Evolutionary conservation across 2,329 filamentous ascomycete genomes (phyloP).

Genomic region (Basipetospora chlamydospora): DNA sequence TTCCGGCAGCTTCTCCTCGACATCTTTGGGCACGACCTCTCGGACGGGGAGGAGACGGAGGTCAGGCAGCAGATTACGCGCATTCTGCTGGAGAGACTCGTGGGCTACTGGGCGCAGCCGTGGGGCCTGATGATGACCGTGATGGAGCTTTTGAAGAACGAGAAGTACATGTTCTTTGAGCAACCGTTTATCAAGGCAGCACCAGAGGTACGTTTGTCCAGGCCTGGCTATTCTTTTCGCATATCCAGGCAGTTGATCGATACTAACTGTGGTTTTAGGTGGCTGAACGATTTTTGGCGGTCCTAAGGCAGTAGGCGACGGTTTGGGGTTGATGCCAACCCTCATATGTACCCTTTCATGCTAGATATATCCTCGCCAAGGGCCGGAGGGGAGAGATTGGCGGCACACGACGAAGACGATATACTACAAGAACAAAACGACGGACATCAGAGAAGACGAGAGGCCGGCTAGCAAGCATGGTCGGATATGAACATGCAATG

Average conservation of each 20-base stretch:
- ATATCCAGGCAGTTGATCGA: neutral
- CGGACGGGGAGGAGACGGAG: constrained; percentile 60
- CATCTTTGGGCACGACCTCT: constrained; percentile 64
- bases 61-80: constrained; percentile 85
- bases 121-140: constrained; percentile 88
- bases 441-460: neutral
- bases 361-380: neutral
- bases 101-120: constrained; percentile 83
- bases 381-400: neutral
- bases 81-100: constrained; percentile 72
- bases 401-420: neutral
- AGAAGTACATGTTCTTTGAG: constrained; percentile 82
- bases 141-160: constrained; percentile 81
- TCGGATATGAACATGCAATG: no score
- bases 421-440: neutral
- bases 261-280: constrained; percentile 11
- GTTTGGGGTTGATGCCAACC: neutral
- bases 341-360: neutral
- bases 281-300: constrained; percentile 17
- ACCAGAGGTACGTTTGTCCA: constrained; percentile 52
- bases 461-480: neutral
- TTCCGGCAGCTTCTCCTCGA: constrained; percentile 78
- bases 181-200: constrained; percentile 81
- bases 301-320: constrained; percentile 10
- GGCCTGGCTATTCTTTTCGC: neutral